Base-by-base conservation (phyloP, 495 filamentous ascomycete species). In the Staphylotrichum longicolle region DNA sequence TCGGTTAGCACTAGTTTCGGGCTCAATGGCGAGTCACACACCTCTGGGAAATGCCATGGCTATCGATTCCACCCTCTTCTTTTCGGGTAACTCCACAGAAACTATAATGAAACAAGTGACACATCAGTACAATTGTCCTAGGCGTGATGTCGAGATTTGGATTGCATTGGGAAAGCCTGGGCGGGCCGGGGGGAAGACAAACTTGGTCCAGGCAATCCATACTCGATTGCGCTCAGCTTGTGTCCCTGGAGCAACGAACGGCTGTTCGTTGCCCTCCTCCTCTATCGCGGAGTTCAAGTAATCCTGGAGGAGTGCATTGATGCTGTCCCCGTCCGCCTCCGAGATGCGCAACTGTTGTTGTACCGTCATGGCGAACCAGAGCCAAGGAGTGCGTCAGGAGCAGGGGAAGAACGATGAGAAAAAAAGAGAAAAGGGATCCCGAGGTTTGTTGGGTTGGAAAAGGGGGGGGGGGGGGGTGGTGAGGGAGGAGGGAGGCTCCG, bases 161-260 rank as follows among this genome's bases (percentile, higher is more conserved):
- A n/a, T n/a, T n/a, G n/a, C n/a, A n/a, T n/a, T n/a, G n/a, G n/a
- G n/a, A n/a, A n/a, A n/a, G n/a, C n/a, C n/a, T n/a, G n/a, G n/a
- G n/a, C n/a, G n/a, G n/a, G n/a, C n/a, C n/a, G 56, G 45, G 44
- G n/a, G 32, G 45, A 58, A 58, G 56, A 49, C 20, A 50, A 41
- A 58, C 56, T 58, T 20, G 45, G 56, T 58, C 56, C 15, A 58
- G 56, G 56, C 45, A 11, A 9, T 9, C 56, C n/a, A 58, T 58
- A 50, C 50, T 41, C 56, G 40, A 58, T 58, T 35, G 46, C 35
- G 45, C 44, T 58, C 56, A 8, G 34, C 44, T 11, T 57, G 14
- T 14, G 32, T 57, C 5, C n/a, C n/a, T n/a, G n/a, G n/a, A n/a
- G n/a, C n/a, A n/a, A n/a, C n/a, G n/a, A n/a, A n/a, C n/a, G n/a